A percentile compares a stretch with the other conserved stretches of the same genome.
phyloP scores from a whole-genome alignment of 768 basidiomycete species.

The Scleroderma bovista region DNA sequence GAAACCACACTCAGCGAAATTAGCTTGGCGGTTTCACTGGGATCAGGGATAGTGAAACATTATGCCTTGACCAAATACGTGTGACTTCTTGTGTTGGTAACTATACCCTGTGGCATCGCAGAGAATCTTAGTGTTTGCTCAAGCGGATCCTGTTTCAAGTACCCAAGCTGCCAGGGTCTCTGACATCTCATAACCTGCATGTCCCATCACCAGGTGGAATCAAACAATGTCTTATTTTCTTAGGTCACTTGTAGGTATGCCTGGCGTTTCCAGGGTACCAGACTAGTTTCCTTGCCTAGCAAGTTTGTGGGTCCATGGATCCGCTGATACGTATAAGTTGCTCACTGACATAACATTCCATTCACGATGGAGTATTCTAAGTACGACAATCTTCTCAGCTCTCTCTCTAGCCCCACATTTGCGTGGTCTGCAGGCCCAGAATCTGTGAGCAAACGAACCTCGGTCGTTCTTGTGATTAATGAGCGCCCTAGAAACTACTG shows the following conservation, averaged over 20 bases:
- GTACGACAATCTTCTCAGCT: slow-evolving; percentile 36
- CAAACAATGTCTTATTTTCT: not conserved
- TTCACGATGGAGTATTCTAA: slow-evolving; percentile 19
- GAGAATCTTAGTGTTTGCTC: too few relatives aligned
- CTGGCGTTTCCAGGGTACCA: too few relatives aligned
- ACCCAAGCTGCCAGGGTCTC: not conserved
- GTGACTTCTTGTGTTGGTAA: too few relatives aligned
- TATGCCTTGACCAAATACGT: not conserved
- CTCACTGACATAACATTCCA: not conserved
- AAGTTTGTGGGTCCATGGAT: not conserved
- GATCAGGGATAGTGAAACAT: not conserved
- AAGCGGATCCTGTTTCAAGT: too few relatives aligned
- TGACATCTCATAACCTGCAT: not conserved
- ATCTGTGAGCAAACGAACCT: slow-evolving; percentile 11
- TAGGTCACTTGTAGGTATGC: not conserved
- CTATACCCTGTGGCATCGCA: too few relatives aligned
- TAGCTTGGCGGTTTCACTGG: not conserved
- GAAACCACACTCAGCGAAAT: too few relatives aligned
- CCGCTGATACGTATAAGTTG: not conserved
- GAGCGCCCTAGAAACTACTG: slow-evolving; percentile 43
- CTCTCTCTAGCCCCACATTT: slow-evolving; percentile 26
- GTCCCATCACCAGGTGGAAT: not conserved
- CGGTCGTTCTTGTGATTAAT: not conserved
- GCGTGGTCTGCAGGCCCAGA: slow-evolving; percentile 17
- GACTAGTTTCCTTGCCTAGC: too few relatives aligned